Evolutionary conservation across 345 rosid genomes (phyloP).

Genomic region (Schrenkiella parvula): DNA sequence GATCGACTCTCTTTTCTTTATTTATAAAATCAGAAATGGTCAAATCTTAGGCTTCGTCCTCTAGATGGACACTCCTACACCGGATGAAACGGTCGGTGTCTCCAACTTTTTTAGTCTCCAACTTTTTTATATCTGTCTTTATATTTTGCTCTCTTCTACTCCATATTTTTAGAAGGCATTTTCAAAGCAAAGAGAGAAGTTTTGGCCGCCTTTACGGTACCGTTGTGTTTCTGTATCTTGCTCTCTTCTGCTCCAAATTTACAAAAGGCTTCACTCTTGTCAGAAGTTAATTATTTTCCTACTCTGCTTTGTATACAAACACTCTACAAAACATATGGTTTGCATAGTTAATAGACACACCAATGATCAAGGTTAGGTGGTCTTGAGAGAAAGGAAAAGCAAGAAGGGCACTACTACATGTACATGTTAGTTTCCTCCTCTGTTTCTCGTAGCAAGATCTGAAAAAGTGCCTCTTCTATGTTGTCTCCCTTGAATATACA

Average conservation of each 20-base stretch:
- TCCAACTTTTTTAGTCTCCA: neutral
- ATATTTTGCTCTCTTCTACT: conserved; percentile 8
- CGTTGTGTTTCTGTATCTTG: neutral
- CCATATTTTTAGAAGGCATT: conserved; percentile 8
- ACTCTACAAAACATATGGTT: neutral
- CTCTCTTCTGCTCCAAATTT: neutral
- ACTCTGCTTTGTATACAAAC: neutral
- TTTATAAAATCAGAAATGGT: neutral
- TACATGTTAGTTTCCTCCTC: conserved; percentile 10
- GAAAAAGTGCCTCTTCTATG: conserved; percentile 4
- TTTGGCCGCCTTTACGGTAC: neutral
- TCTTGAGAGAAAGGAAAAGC: neutral
- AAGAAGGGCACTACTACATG: neutral
- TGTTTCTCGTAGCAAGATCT: conserved; percentile 11
- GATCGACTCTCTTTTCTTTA: neutral
- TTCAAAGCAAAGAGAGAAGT: neutral
- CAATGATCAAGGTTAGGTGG: conserved; percentile 6
- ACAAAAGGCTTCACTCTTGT: neutral
- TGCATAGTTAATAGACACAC: conserved; percentile 7
- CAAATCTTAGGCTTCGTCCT: conserved; percentile 1
- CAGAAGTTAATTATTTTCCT: neutral
- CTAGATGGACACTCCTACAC: neutral
- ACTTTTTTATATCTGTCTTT: conserved; percentile 1
- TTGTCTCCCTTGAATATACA: neutral
- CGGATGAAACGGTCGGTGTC: conserved; percentile 6